Conservation (phyloP, 345 rosid species). For the Cardamine resedifolia region DNA sequence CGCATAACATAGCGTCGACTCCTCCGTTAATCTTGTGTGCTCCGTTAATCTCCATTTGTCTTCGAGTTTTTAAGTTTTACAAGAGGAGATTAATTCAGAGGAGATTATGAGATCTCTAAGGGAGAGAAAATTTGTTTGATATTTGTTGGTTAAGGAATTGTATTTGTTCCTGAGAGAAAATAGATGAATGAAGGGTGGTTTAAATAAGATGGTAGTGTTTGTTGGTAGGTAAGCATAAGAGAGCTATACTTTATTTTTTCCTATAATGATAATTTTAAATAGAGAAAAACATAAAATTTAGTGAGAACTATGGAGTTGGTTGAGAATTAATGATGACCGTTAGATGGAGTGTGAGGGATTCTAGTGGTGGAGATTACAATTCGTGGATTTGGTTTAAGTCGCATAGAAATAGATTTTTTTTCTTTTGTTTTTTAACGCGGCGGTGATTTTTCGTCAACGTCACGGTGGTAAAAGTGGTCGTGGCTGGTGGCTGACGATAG, state of each 20-base stretch:
- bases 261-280: background rate
- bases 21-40: conserved; percentile 4
- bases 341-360: conserved; percentile 24
- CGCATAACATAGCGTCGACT: conserved; percentile 33
- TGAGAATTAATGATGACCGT: conserved; percentile 36
- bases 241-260: background rate
- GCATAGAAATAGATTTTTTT: background rate
- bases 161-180: conserved; percentile 36
- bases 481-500: conserved; percentile 39
- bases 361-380: conserved; percentile 33
- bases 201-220: conserved; percentile 38
- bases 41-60: conserved; percentile 33
- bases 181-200: conserved; percentile 33
- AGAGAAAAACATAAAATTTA: background rate
- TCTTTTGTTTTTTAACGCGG: background rate
- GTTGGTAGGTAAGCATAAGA: conserved; percentile 40
- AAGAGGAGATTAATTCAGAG: background rate
- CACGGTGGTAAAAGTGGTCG: conserved; percentile 38
- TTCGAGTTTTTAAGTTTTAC: background rate
- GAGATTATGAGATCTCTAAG: conserved; percentile 21
- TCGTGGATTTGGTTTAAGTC: conserved; percentile 40
- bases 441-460: conserved; percentile 31
- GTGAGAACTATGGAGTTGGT: conserved; percentile 33
- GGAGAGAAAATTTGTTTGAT: background rate
- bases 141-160: conserved; percentile 26